phyloP scores from a whole-genome alignment of 345 rosid species.

The Cardamine resedifolia region DNA sequence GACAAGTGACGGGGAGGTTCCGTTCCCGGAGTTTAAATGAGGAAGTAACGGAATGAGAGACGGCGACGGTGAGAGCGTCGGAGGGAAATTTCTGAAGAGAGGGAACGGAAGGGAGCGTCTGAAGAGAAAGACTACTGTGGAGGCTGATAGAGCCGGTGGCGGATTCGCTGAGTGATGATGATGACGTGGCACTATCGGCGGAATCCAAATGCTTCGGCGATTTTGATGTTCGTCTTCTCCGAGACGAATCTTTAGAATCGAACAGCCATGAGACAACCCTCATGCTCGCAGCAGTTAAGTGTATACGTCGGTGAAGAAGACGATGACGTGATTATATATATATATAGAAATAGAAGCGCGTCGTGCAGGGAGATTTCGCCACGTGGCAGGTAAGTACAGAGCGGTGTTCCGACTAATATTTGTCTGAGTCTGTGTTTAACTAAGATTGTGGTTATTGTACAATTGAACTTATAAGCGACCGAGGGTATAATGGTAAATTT shows the following conservation, averaged over 20 bases:
- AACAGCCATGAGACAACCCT: conserved; percentile 51
- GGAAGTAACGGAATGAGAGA: conserved; percentile 40
- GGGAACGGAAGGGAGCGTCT: conserved; percentile 73
- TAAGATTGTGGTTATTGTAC: not conserved
- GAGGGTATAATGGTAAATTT: conserved; percentile 1
- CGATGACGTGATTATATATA: not conserved
- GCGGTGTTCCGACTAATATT: not conserved
- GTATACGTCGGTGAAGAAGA: not conserved
- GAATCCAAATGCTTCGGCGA: conserved; percentile 35
- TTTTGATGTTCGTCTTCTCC: conserved; percentile 15
- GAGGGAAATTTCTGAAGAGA: conserved; percentile 65
- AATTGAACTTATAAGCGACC: conserved; percentile 14
- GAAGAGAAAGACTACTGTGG: conserved; percentile 71
- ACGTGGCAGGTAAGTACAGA: conserved; percentile 34
- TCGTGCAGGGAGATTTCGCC: conserved; percentile 30
- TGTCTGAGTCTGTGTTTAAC: not conserved
- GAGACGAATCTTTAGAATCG: conserved; percentile 16
- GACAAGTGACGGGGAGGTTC: conserved; percentile 58
- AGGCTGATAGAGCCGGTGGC: conserved; percentile 44
- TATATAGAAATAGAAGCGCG: not conserved
- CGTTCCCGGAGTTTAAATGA: conserved; percentile 44
- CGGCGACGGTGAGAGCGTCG: conserved; percentile 42
- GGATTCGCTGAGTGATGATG: conserved; percentile 30
- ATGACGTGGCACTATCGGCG: conserved; percentile 36
- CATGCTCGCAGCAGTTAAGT: conserved; percentile 31